Base-by-base conservation (phyloP, 1,284 basidiomycete species). In the Cutaneotrichosporon dermatis region DNA sequence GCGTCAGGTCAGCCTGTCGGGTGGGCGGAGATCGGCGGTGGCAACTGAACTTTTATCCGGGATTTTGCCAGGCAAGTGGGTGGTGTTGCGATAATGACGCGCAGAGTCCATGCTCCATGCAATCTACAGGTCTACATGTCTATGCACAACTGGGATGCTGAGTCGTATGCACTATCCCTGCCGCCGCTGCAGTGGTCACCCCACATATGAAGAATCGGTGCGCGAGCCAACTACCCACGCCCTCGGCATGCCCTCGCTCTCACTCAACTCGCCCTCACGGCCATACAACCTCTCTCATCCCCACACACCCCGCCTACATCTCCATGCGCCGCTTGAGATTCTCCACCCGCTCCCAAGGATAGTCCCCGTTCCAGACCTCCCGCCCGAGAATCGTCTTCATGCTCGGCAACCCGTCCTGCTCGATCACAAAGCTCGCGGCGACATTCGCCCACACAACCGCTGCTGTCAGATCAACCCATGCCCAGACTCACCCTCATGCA, bases 371-470 rank as follows among this genome's bases (percentile, higher is more conserved):
- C 73, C 73, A 74, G 12, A 66, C 35, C 54, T 73, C 73, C 11
- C 36, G 45, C 8, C 64, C 70, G 1, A 60, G 54, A 6, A 57
- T 56, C 1, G 13, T 45, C 37, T 43, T 58, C 37, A 74, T 54
- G 6, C 6, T 45, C 3, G 75, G 73, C 39, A 75, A 61, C 16
- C 76, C 76, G 57, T 73, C 61, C 55, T 78, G 75, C 60, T 76
- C 71, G 39, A 78, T 74, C 7, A 69, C 67, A 46, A 74, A 76
- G 1, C 68, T 71, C 3, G 75, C 75, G 1, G 74, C 71, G 10
- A 76, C 73, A 13, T 67, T 74, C 1, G 67, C 76, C 69, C 73
- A 74, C 2, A 73, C 55, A 0, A 73, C 68, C 6, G 73, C 75
- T 75, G 55, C 12, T 3, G 45, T 55, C 45, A 55, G 54, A 25